A percentile compares a stretch with the other conserved stretches of the same genome.
Evolutionary conservation across 2,329 filamentous ascomycete genomes (phyloP).

Genomic region (Fonsecaea monophora): DNA sequence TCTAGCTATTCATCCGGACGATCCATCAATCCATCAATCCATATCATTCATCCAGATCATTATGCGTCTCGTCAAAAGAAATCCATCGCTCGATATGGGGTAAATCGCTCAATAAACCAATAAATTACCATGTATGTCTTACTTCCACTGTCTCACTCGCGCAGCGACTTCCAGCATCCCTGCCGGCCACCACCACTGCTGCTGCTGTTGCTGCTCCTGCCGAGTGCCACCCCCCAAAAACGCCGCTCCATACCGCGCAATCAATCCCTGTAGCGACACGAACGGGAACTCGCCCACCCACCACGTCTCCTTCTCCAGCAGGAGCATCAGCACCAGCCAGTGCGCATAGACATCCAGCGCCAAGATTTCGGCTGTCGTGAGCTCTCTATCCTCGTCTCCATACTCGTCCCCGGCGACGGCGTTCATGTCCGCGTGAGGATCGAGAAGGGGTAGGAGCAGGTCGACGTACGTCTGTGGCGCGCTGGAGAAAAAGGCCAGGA

Average conservation of each 20-base stretch:
- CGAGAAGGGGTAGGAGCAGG: neutral
- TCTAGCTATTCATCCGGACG: too few relatives aligned
- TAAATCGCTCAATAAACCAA: too few relatives aligned
- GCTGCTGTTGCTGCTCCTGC: neutral
- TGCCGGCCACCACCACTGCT: slow-evolving; percentile 1
- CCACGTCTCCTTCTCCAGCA: slow-evolving; percentile 3
- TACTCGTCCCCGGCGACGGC: too few relatives aligned
- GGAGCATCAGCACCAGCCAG: neutral
- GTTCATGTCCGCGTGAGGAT: neutral
- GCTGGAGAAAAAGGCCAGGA: slow-evolving; percentile 3
- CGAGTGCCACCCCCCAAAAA: too few relatives aligned
- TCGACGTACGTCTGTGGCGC: neutral
- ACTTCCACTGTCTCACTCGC: neutral
- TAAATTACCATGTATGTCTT: neutral
- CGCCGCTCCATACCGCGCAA: neutral
- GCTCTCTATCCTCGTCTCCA: neutral
- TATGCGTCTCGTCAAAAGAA: too few relatives aligned
- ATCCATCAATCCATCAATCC: too few relatives aligned
- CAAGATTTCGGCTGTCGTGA: neutral
- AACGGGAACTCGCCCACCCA: slow-evolving; percentile 1
- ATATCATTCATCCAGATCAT: too few relatives aligned
- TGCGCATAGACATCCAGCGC: neutral
- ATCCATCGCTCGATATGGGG: too few relatives aligned
- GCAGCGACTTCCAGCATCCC: neutral
- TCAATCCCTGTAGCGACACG: neutral